phyloP scores from a whole-genome alignment of 2,329 filamentous ascomycete genomes.

The Trichoderma harzianum region DNA sequence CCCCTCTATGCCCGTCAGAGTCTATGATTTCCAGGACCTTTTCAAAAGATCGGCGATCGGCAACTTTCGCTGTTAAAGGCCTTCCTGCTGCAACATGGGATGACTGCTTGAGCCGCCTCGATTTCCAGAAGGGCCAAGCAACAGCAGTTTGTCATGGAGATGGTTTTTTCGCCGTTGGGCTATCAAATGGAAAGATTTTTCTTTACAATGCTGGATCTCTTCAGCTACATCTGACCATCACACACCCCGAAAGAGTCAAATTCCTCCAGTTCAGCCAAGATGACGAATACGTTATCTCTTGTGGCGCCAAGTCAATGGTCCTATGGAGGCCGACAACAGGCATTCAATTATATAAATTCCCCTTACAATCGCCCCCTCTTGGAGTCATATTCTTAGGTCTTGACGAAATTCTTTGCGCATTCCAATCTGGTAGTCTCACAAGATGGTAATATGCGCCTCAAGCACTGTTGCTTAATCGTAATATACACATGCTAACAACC shows the following conservation, averaged over 20 bases:
- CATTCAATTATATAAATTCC: background rate
- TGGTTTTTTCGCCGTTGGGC: background rate
- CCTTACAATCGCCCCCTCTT: background rate
- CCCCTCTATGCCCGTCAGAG: background rate
- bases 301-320: background rate
- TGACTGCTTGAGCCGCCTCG: background rate
- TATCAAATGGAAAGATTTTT: background rate
- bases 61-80: background rate
- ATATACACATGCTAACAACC: background rate
- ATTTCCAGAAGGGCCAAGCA: background rate
- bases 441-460: background rate
- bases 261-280: background rate
- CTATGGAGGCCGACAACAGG: background rate
- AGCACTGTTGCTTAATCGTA: background rate
- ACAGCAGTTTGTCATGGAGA: background rate
- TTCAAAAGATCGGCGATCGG: background rate
- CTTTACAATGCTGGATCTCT: background rate
- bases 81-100: background rate
- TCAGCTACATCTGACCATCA: background rate
- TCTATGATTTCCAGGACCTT: background rate
- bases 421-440: background rate
- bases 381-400: background rate
- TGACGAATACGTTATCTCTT: constrained; percentile 2
- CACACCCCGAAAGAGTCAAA: background rate
- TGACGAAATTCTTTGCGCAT: background rate